Conservation (phyloP, 2,329 filamentous ascomycete genomes). For the Periconia sp. region DNA sequence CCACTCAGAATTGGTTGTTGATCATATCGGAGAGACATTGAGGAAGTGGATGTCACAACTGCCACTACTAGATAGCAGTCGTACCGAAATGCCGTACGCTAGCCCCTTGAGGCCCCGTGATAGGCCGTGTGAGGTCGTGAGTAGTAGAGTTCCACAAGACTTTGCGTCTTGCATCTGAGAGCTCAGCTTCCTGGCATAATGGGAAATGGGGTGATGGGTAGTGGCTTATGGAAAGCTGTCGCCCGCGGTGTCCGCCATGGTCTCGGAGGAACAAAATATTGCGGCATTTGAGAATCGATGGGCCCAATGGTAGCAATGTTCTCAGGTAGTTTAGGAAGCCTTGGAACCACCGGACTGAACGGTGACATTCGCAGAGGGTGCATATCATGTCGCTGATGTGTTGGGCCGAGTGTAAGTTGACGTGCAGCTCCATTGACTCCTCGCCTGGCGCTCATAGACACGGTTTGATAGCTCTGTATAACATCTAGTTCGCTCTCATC, state of each 20-base stretch:
- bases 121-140: too few relatives aligned
- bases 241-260: slow-evolving; percentile 10
- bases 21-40: too few relatives aligned
- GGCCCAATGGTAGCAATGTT: slow-evolving; percentile 14
- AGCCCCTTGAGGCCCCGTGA: too few relatives aligned
- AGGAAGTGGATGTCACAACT: too few relatives aligned
- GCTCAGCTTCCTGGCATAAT: too few relatives aligned
- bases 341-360: slow-evolving; percentile 19
- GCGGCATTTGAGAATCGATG: neutral
- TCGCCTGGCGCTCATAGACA: neutral
- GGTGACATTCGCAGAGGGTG: slow-evolving; percentile 29
- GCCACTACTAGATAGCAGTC: too few relatives aligned
- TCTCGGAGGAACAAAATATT: slow-evolving; percentile 2
- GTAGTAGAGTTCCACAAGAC: too few relatives aligned
- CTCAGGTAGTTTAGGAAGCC: slow-evolving; percentile 19
- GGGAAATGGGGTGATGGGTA: slow-evolving; percentile 42
- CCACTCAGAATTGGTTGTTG: too few relatives aligned
- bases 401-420: neutral
- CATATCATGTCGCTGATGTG: slow-evolving; percentile 15
- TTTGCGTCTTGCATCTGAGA: too few relatives aligned
- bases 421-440: slow-evolving; percentile 6
- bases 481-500: slow-evolving; percentile 6
- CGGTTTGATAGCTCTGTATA: slow-evolving; percentile 3
- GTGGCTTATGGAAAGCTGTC: slow-evolving; percentile 28
- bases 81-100: too few relatives aligned